These are phyloP conservation scores for Trichoderma erinaceum DNA, from an alignment of 495 filamentous ascomycete genomes.

Conservation along the genomic window DNA sequence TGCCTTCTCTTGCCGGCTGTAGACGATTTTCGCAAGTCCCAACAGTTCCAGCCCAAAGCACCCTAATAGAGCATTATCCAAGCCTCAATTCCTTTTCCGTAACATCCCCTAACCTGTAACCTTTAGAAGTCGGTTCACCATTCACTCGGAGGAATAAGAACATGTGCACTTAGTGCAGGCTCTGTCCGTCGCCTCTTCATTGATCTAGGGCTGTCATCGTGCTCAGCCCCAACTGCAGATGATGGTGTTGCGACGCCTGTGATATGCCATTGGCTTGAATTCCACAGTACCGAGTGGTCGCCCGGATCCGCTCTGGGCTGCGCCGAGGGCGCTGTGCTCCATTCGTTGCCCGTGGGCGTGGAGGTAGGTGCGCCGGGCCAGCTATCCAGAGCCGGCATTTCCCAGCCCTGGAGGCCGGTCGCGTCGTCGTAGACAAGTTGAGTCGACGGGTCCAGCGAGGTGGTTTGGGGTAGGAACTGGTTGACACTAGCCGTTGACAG, in stretches of 20 bases:
- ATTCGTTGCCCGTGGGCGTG: constrained; percentile 9
- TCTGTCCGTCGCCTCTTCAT: constrained; percentile 14
- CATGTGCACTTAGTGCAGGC: background rate
- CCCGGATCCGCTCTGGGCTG: background rate
- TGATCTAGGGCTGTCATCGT: constrained; percentile 3
- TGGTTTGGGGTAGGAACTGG: background rate
- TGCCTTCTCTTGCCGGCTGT: background rate
- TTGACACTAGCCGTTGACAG: constrained; percentile 1
- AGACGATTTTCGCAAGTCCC: background rate
- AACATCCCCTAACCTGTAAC: background rate
- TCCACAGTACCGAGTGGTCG: background rate
- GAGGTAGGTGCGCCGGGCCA: constrained; percentile 1
- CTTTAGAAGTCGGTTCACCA: background rate
- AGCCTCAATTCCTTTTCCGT: background rate
- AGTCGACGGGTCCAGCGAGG: background rate
- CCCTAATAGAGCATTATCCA: background rate
- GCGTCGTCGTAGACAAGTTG: constrained; percentile 7
- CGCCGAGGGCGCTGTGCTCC: background rate
- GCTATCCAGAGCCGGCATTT: constrained; percentile 12
- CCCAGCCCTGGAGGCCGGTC: constrained; percentile 4
- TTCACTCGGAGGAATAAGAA: background rate
- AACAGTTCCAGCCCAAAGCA: background rate
- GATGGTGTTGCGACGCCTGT: background rate
- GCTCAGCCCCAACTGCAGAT: constrained; percentile 2
- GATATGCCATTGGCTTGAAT: constrained; percentile 4